phyloP scores from a whole-genome alignment of 306 rosid species.

The Vicia faba region DNA sequence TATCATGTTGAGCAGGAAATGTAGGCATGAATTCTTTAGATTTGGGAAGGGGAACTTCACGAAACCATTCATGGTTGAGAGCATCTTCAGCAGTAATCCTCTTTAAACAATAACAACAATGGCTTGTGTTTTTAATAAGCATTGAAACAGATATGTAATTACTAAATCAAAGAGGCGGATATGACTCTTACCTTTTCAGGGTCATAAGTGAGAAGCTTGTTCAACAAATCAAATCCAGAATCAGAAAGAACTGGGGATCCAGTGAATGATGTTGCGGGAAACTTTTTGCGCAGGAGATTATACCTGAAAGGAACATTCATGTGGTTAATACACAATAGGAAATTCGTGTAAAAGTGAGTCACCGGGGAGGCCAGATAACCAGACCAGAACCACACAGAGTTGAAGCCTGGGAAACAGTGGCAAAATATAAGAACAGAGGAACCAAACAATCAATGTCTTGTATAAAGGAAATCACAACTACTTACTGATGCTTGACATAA shows the following conservation, averaged over 20 bases:
- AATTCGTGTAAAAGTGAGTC: constrained; percentile 57
- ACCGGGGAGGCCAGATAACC: constrained; percentile 89
- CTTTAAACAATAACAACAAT: constrained; percentile 49
- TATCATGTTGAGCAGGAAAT: constrained; percentile 97
- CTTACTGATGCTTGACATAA: constrained; percentile 98
- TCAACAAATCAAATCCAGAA: constrained; percentile 96
- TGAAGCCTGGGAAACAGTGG: constrained; percentile 99
- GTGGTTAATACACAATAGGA: constrained; percentile 55
- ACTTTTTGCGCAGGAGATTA: constrained; percentile 91
- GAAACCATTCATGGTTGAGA: constrained; percentile 93
- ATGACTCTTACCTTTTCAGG: constrained; percentile 79
- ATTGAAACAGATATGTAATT: constrained; percentile 9
- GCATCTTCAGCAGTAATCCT: constrained; percentile 93
- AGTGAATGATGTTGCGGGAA: constrained; percentile 93
- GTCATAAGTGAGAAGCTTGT: constrained; percentile 92
- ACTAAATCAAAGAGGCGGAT: constrained; percentile 11
- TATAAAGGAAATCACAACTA: constrained; percentile 42
- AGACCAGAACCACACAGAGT: constrained; percentile 96
- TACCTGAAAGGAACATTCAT: constrained; percentile 79
- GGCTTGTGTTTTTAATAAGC: constrained; percentile 19
- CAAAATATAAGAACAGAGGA: constrained; percentile 58
- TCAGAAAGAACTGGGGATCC: constrained; percentile 99
- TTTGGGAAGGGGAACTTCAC: constrained; percentile 96
- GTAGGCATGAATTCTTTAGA: constrained; percentile 98
- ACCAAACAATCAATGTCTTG: constrained; percentile 37